phyloP scores from a whole-genome alignment of 2,329 filamentous ascomycete species.

The Botrytis sinoallii region DNA sequence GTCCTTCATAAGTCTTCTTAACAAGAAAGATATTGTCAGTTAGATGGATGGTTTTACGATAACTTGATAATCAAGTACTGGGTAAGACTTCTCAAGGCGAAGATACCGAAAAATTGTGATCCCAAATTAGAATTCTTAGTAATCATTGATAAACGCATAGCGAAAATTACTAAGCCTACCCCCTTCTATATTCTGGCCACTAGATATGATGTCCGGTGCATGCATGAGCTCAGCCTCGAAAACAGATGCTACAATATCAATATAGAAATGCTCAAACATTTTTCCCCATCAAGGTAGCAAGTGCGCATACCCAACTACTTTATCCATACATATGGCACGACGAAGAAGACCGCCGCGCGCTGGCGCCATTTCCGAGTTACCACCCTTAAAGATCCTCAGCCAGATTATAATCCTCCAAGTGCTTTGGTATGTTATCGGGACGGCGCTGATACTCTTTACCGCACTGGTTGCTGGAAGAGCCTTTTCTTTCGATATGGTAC shows the following conservation, averaged over 20 bases:
- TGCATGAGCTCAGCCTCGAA: neutral
- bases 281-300: constrained; percentile 3
- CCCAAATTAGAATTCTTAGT: neutral
- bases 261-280: constrained; percentile 12
- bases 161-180: neutral
- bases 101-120: neutral
- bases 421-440: constrained; percentile 61
- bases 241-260: neutral
- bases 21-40: neutral
- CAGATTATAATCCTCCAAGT: constrained; percentile 64
- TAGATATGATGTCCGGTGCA: neutral
- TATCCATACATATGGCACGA: constrained; percentile 38
- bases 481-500: constrained; percentile 55
- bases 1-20: neutral
- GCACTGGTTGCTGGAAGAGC: constrained; percentile 61
- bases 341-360: constrained; percentile 60
- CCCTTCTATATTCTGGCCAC: constrained; percentile 12
- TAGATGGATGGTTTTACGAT: neutral
- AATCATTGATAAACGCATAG: neutral
- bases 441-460: constrained; percentile 63
- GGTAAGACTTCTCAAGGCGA: neutral
- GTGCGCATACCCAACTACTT: constrained; percentile 7
- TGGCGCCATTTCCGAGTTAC: constrained; percentile 63
- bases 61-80: neutral
- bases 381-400: constrained; percentile 62